Base-by-base conservation (phyloP, 1,139 yeast species). In the Saccharomyces hybrid region DNA sequence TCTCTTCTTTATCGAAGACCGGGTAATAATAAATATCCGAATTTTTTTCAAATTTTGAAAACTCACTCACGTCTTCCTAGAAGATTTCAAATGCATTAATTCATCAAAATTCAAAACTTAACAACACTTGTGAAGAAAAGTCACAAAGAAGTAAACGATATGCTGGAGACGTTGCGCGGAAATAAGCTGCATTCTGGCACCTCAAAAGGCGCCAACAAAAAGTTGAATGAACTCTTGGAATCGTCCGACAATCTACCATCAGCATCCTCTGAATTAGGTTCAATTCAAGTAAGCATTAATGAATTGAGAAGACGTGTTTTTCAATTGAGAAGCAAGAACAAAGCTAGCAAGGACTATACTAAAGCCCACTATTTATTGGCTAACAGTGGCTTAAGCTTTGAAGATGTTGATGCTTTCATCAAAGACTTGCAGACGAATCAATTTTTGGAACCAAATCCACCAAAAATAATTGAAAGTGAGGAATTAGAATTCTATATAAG, bases 351-450 rank as follows among this genome's bases (percentile, higher is more conserved):
- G 28, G 80, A 82, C 58, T 86, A 80, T 66, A 88, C 96, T 2
- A 88, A 86, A 63, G 98, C 97, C 0, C 97, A 90, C 64, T 91
- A 91, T 67, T 73, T 91, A 49, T 76, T 93, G 54, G 96, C 97
- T 2, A 88, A 95, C 0, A 86, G 95, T 65, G 97, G 96, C 0
- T 78, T 91, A 53, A 85, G 89, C 55, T 88, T 95, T 48, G 96
- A 89, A 64, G 95, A 89, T 55, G 84, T 93, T 50, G 91, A 87
- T 60, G 76, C 77, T 49, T 91, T 88, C 53, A 73, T 85, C 59
- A 78, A 78, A 41, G 64, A 61, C 23, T 62, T 73, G 26, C 69
- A 71, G 51, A 55, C 59, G 14, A 53, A 58, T 26, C 63, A 61
- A 47, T 48, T 57, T 48, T 56, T 54, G 47, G 64, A 59, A 49